Percentiles rank a stretch among this genome's conserved stretches.
Conservation (phyloP, 2,329 filamentous ascomycete genomes). For the Aspergillus japonicus region DNA sequence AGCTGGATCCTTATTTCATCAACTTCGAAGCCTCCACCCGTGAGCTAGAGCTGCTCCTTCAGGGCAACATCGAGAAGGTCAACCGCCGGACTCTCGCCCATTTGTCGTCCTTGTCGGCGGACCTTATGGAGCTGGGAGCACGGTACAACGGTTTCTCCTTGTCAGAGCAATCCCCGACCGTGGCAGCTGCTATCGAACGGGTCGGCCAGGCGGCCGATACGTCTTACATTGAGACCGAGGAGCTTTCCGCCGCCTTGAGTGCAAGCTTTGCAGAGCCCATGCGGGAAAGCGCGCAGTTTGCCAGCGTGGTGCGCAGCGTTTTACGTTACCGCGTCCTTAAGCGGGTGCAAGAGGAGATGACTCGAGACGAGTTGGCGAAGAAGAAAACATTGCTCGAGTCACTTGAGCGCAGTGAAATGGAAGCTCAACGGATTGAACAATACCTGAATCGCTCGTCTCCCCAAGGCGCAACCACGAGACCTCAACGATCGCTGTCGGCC, state of each 20-base stretch:
- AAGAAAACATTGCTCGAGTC: slow-evolving; percentile 80
- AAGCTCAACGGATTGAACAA: slow-evolving; percentile 89
- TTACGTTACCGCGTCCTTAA: slow-evolving; percentile 88
- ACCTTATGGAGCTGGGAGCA: slow-evolving; percentile 91
- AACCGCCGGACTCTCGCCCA: slow-evolving; percentile 87
- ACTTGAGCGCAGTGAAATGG: slow-evolving; percentile 87
- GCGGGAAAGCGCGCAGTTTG: slow-evolving; percentile 96
- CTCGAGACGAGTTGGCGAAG: slow-evolving; percentile 85
- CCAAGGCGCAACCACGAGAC: slow-evolving; percentile 44
- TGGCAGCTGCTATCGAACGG: slow-evolving; percentile 90
- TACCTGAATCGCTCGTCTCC: slow-evolving; percentile 68
- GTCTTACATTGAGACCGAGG: slow-evolving; percentile 93
- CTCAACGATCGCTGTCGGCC: slow-evolving; percentile 66
- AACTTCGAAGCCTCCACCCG: slow-evolving; percentile 90
- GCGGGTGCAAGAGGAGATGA: slow-evolving; percentile 96
- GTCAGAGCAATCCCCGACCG: slow-evolving; percentile 82
- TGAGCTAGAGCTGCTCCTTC: slow-evolving; percentile 82
- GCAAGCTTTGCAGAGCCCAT: slow-evolving; percentile 96
- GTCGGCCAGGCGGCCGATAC: slow-evolving; percentile 92
- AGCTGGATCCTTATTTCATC: slow-evolving; percentile 93
- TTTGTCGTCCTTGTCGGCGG: slow-evolving; percentile 75
- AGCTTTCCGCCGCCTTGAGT: slow-evolving; percentile 81
- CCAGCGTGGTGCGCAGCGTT: slow-evolving; percentile 85
- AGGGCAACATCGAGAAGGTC: slow-evolving; percentile 94
- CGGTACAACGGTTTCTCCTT: slow-evolving; percentile 95